Evolutionary conservation across 2,329 filamentous ascomycete genomes (phyloP), one percentile per base, ranked within the genome.

Genomic region (Aspergillus costaricaensis): DNA sequence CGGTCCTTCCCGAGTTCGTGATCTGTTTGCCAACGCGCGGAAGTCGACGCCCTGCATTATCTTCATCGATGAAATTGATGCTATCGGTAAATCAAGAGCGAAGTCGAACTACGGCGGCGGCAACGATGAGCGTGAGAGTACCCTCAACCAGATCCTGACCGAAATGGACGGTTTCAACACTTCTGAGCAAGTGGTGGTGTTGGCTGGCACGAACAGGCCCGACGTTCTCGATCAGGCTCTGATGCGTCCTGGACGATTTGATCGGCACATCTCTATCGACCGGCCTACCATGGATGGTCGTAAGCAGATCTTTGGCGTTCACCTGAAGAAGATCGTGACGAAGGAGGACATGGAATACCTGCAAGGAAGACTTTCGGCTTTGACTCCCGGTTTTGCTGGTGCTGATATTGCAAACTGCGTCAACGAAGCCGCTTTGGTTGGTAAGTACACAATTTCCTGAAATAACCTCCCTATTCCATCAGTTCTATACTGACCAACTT

Each of bases 131-230:
- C 90, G 95, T 63, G 95, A 99, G 80, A 91, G 91, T 51, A 99
- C 95, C 0, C 87, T 99, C 27, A 99, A 99, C 79, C 95, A 99
- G 80, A 98, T 99, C 63, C 82, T 99, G 57, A 99, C 95, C 0
- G 95, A 99, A 77, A 99, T 99, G 95, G 95, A 99, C 75, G 95
- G 94, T 60, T 98, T 98, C 87, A 97, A 97, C 79, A 98, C 94
- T 7, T 87, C 89, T 2, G 94, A 98, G 72, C 94, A 98, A 79
- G 91, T 99, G 44, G 94, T 99, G 56, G 95, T 99, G 32, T 85
- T 99, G 63, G 95, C 95, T 52, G 95, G 95, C 80, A 99, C 95
- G 58, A 99, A 99, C 80, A 86, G 95, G 79, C 90, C 92, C 10
- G 95, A 99, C 76, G 88, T 98, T 51, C 85, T 99, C 44, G 95